These are phyloP conservation scores for Phallus indusiatus DNA, from an alignment of 768 basidiomycete genomes.

Conservation along the genomic window DNA sequence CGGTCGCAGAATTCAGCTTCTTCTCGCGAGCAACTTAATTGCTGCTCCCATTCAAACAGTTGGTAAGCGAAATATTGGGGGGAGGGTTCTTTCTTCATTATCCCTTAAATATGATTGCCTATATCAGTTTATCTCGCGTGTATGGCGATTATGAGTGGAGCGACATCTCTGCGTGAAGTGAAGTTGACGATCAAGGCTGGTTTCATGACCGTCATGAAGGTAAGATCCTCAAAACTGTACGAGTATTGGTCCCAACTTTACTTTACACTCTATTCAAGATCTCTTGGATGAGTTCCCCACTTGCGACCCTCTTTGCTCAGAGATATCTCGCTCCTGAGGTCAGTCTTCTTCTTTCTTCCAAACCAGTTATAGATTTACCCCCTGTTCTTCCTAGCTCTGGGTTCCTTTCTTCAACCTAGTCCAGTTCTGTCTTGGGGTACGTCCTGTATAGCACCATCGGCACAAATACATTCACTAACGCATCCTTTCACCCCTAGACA, in stretches of 20 bases:
- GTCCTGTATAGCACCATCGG: constrained; percentile 18
- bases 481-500: constrained; percentile 33
- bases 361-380: too few species aligned
- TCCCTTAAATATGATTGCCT: neutral
- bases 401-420: constrained; percentile 79
- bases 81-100: neutral
- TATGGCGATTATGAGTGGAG: constrained; percentile 80
- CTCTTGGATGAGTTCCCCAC: constrained; percentile 70
- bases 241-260: too few species aligned
- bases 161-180: constrained; percentile 54
- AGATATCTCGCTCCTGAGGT: constrained; percentile 72
- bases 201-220: constrained; percentile 65
- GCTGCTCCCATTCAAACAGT: constrained; percentile 66
- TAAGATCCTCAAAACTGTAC: constrained; percentile 19
- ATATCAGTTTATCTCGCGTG: constrained; percentile 58
- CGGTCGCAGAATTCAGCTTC: constrained; percentile 55
- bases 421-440: constrained; percentile 66
- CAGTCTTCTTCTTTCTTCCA: constrained; percentile 13
- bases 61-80: constrained; percentile 33
- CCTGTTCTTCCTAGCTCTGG: constrained; percentile 47
- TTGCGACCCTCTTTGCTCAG: constrained; percentile 69
- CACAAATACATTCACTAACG: neutral
- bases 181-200: constrained; percentile 59
- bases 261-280: constrained; percentile 35
- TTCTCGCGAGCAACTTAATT: constrained; percentile 68